Percentiles rank a stretch among this genome's conserved stretches.
These are phyloP conservation scores for Cladophialophora psammophila DNA, from an alignment of 2,329 filamentous ascomycete species.

Conservation along the genomic window DNA sequence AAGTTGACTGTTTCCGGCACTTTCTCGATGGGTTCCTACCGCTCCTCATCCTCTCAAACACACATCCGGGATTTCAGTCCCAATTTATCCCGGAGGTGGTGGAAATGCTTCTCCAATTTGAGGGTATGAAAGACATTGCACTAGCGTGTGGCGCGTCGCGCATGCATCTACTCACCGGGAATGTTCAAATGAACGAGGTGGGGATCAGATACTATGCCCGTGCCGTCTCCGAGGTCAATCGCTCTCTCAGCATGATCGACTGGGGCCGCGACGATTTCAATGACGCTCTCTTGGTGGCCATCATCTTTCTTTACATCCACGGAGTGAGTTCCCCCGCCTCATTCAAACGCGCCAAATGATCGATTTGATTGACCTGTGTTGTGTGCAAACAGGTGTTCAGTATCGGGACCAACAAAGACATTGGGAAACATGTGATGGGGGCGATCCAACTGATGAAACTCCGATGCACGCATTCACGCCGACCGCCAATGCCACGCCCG, in stretches of 20 bases:
- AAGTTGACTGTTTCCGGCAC: conserved; percentile 30
- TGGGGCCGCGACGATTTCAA: conserved; percentile 28
- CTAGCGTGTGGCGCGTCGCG: conserved; percentile 32
- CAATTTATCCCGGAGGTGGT: conserved; percentile 27
- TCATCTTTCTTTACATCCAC: conserved; percentile 32
- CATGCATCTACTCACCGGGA: conserved; percentile 21
- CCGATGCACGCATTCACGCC: conserved; percentile 23
- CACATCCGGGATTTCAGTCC: conserved; percentile 28
- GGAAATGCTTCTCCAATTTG: conserved; percentile 29
- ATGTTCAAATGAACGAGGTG: conserved; percentile 25
- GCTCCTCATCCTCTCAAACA: conserved; percentile 22
- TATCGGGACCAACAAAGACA: conserved; percentile 27
- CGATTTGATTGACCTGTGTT: background rate
- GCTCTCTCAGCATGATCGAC: conserved; percentile 27
- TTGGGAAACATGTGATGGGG: conserved; percentile 28
- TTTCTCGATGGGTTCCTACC: conserved; percentile 28
- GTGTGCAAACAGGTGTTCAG: conserved; percentile 14
- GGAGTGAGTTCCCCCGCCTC: conserved; percentile 23
- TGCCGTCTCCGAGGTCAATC: conserved; percentile 27
- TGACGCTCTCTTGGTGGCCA: conserved; percentile 23
- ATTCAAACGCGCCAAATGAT: background rate
- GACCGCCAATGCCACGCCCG: conserved; percentile 27
- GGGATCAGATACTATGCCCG: conserved; percentile 28
- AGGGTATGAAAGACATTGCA: conserved; percentile 26
- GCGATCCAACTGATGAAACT: conserved; percentile 34